A percentile compares a stretch with the other conserved stretches of the same genome.
phyloP scores from a whole-genome alignment of 306 rosid species.

The Medicago arabica region DNA sequence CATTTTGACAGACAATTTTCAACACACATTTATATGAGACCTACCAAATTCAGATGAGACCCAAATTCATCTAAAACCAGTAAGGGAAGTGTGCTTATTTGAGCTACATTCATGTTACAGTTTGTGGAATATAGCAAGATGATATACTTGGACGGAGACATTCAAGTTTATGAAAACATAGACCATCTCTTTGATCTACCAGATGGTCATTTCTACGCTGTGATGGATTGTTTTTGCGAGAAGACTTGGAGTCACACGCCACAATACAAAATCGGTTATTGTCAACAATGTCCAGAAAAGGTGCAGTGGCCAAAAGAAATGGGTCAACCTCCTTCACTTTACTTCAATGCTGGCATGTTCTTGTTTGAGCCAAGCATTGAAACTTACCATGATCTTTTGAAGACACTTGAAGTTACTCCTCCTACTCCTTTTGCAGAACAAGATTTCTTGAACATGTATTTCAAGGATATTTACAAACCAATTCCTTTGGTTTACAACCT shows the following conservation, averaged over 20 bases:
- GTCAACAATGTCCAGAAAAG: constrained; percentile 76
- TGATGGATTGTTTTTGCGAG: constrained; percentile 90
- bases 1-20: too few species aligned
- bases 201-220: constrained; percentile 62
- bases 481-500: constrained; percentile 64
- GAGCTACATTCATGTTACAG: constrained; percentile 41
- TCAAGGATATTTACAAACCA: constrained; percentile 58
- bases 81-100: not conserved
- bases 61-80: too few species aligned
- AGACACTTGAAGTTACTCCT: constrained; percentile 47
- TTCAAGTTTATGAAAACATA: constrained; percentile 69
- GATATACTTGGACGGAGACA: constrained; percentile 85
- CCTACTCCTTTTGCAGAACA: constrained; percentile 86
- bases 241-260: constrained; percentile 78
- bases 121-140: constrained; percentile 73
- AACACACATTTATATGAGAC: too few species aligned
- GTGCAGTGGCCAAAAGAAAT: constrained; percentile 62
- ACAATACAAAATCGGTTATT: constrained; percentile 68
- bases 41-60: too few species aligned
- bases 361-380: constrained; percentile 64
- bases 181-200: constrained; percentile 72
- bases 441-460: constrained; percentile 77
- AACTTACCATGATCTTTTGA: constrained; percentile 55
- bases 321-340: constrained; percentile 67
- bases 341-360: constrained; percentile 90